Percentiles rank a stretch among this genome's conserved stretches.
These are phyloP conservation scores for Leersia perrieri DNA, from an alignment of 176 grass and related monocot genomes.

Conservation along the genomic window DNA sequence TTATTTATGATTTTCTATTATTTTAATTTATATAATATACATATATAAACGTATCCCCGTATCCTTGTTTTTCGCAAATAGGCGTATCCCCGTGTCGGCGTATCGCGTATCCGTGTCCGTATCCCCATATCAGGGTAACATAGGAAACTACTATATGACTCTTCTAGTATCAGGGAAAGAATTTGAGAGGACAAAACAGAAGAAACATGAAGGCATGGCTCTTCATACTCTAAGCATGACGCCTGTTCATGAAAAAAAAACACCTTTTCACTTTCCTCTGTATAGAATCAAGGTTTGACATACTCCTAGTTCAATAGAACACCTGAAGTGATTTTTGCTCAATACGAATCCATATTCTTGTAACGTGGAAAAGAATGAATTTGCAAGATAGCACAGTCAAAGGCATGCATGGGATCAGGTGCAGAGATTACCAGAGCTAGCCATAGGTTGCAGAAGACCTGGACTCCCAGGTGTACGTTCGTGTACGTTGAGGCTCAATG, in stretches of 20 bases:
- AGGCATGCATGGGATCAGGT: constrained; percentile 2
- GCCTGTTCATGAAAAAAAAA: not conserved
- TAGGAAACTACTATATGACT: too few relatives aligned
- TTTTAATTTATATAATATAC: too few relatives aligned
- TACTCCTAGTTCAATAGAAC: not conserved
- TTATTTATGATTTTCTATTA: too few relatives aligned
- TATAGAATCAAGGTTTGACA: not conserved
- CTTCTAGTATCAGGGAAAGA: not conserved
- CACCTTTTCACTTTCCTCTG: not conserved
- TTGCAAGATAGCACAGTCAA: not conserved
- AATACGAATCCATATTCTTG: constrained; percentile 40
- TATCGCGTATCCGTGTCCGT: too few relatives aligned
- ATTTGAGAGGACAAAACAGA: not conserved
- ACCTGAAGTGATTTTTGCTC: not conserved
- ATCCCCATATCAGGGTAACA: too few relatives aligned
- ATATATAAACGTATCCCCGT: too few relatives aligned
- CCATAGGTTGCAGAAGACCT: constrained; percentile 22
- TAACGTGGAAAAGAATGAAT: not conserved
- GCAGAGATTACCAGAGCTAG: constrained; percentile 38
- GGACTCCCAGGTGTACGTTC: constrained; percentile 17
- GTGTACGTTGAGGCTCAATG: constrained; percentile 28
- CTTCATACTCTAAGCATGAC: not conserved
- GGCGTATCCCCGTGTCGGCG: too few relatives aligned
- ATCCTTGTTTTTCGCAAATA: too few relatives aligned
- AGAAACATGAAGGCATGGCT: too few relatives aligned